These are phyloP conservation scores for Metschnikowia kunwiensis DNA, from an alignment of 805 yeast species.

Conservation along the genomic window DNA sequence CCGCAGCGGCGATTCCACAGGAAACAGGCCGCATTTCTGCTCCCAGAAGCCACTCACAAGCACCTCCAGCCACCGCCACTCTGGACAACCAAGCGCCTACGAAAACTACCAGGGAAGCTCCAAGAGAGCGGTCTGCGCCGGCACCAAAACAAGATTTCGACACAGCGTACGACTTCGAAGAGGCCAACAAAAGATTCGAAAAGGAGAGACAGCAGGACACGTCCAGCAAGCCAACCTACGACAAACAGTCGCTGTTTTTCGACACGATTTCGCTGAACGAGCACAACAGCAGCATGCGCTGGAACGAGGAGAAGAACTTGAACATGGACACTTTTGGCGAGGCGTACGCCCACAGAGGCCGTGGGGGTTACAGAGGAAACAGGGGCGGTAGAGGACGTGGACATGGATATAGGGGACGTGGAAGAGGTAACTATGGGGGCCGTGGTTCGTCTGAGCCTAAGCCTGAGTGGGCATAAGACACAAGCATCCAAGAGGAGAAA, in stretches of 20 bases:
- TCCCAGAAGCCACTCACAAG: not conserved
- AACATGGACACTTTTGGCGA: constrained; percentile 86
- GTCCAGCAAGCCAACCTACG: constrained; percentile 43
- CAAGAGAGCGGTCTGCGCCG: constrained; percentile 12
- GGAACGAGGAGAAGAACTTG: constrained; percentile 69
- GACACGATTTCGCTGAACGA: constrained; percentile 71
- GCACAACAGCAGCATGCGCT: constrained; percentile 48
- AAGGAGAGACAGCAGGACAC: constrained; percentile 27
- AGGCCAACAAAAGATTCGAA: constrained; percentile 71
- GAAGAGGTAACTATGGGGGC: constrained; percentile 42
- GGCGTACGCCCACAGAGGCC: constrained; percentile 41
- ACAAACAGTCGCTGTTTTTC: constrained; percentile 82
- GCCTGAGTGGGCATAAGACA: constrained; percentile 22
- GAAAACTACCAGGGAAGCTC: constrained; percentile 6
- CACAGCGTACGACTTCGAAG: constrained; percentile 71
- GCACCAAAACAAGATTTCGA: constrained; percentile 26
- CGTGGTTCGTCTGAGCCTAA: constrained; percentile 35
- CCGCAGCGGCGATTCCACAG: constrained; percentile 16
- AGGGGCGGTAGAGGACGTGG: constrained; percentile 37
- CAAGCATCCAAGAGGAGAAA: not conserved
- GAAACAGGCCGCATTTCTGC: constrained; percentile 4
- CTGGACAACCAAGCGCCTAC: constrained; percentile 8
- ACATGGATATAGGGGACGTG: constrained; percentile 31
- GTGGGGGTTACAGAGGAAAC: constrained; percentile 29
- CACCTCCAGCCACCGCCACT: constrained; percentile 1